These are phyloP conservation scores for Suillus weaverae DNA, from an alignment of 768 basidiomycete genomes.

Conservation along the genomic window DNA sequence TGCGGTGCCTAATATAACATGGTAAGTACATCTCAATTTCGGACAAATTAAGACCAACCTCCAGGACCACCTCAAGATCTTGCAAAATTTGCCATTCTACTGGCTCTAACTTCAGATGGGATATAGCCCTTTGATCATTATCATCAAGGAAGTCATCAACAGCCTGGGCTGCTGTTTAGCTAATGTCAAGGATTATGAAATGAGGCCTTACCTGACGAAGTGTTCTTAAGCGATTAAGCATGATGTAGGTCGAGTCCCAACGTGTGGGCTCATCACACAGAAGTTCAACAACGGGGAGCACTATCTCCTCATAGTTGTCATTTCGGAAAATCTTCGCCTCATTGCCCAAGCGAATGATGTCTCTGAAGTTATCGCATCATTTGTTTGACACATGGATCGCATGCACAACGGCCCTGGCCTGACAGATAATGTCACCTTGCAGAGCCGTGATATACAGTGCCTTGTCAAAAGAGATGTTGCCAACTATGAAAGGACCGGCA, in stretches of 20 bases:
- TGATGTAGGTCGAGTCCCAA: conserved; percentile 41
- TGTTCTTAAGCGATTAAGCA: conserved; percentile 25
- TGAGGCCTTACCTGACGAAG: neutral
- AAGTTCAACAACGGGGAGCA: conserved; percentile 5
- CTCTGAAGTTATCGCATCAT: neutral
- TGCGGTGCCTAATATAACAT: conserved; percentile 2
- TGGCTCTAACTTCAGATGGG: neutral
- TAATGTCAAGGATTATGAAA: neutral
- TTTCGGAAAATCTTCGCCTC: neutral
- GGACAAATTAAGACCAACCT: neutral
- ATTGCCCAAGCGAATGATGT: neutral
- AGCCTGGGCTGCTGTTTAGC: neutral
- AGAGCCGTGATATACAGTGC: neutral
- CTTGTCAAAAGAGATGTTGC: neutral
- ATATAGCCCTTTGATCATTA: neutral
- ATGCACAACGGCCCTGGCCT: neutral
- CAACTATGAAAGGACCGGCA: neutral
- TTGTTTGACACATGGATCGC: neutral
- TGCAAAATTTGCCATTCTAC: conserved; percentile 7
- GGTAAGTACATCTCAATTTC: neutral
- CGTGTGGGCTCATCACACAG: conserved; percentile 35
- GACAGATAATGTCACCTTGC: neutral
- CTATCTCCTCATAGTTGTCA: neutral
- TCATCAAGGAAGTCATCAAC: neutral
- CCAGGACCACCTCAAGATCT: conserved; percentile 8